Conservation (phyloP, 495 filamentous ascomycete genomes). For the Lasiosphaeria hispida region DNA sequence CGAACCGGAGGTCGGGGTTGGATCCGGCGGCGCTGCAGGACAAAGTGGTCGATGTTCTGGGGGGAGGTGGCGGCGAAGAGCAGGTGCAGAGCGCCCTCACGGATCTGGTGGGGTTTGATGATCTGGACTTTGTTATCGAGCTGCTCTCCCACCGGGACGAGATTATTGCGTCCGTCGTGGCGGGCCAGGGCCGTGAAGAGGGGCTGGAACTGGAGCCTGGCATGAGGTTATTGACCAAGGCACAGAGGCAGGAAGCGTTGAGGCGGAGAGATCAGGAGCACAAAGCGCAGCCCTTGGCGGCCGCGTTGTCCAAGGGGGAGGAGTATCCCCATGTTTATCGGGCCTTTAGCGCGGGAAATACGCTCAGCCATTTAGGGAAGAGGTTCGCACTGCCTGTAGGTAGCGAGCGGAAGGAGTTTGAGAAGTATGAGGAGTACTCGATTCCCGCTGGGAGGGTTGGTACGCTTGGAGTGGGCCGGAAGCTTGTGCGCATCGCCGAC, state of each 20-base stretch:
- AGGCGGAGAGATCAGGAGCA: slow-evolving; percentile 74
- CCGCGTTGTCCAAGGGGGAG: slow-evolving; percentile 57
- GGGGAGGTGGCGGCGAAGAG: slow-evolving; percentile 66
- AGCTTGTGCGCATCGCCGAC: slow-evolving; percentile 70
- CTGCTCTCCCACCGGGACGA: slow-evolving; percentile 70
- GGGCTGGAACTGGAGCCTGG: slow-evolving; percentile 47
- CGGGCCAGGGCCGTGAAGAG: slow-evolving; percentile 37
- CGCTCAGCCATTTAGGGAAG: slow-evolving; percentile 67
- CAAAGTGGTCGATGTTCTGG: slow-evolving; percentile 68
- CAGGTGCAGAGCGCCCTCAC: slow-evolving; percentile 86
- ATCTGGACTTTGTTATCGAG: slow-evolving; percentile 85
- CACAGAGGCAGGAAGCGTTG: slow-evolving; percentile 74
- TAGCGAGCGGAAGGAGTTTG: slow-evolving; percentile 50
- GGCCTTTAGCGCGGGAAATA: slow-evolving; percentile 75
- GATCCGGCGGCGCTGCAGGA: slow-evolving; percentile 60
- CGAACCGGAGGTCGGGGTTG: slow-evolving; percentile 59
- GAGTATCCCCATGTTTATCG: slow-evolving; percentile 94
- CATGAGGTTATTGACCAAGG: slow-evolving; percentile 64
- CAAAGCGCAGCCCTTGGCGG: slow-evolving; percentile 68
- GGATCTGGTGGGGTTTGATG: slow-evolving; percentile 88
- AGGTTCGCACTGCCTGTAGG: slow-evolving; percentile 74
- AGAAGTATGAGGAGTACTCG: slow-evolving; percentile 81
- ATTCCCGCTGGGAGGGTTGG: slow-evolving; percentile 85
- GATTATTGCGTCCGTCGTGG: slow-evolving; percentile 44
- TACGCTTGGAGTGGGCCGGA: slow-evolving; percentile 63